Evolutionary conservation across 2,329 filamentous ascomycete species (phyloP), one percentile per base, ranked within the genome.

Genomic region (Sarocladium oryzae): DNA sequence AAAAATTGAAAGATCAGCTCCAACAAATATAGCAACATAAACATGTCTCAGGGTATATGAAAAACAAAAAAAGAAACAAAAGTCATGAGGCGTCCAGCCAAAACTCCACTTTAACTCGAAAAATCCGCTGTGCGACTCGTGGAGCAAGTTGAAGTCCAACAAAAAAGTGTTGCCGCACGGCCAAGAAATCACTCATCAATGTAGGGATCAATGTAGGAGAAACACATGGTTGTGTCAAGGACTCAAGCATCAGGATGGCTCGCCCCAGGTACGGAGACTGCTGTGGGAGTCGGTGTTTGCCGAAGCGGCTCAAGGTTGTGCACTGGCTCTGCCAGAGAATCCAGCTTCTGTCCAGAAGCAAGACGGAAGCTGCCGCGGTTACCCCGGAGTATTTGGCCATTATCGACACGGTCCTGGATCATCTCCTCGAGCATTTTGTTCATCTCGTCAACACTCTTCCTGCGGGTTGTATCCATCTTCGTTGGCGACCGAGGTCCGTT

Each of bases 371-470:
- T 89, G 36, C 85, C 86, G 54, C 84, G 75, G 49, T 71, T 71
- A 50, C 84, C 78, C 60, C 86, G 82, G 26, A 88, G 75, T 20
- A 89, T 70, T 51, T 88, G 82, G 20, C 87, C 88, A 50, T 76
- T 82, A 59, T 93, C 88, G 50, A 95, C 86, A 53, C 87, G 83
- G 62, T 92, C 88, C 63, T 91, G 87, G 54, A 96, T 93, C 92
- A 97, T 96, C 69, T 96, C 89, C 61, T 97, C 92, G 23, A 96
- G 78, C 72, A 96, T 90, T 60, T 84, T 82, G 58, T 88, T 95
- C 84, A 96, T 91, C 68, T 96, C 91, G 59, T 96, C 90, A 30
- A 93, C 86, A 57, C 87, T 89, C 71, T 79, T 82, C 11, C 75
- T 74, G 48, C 79, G 77, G 56, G 10, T 23, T 50, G 77, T 77